Base-by-base conservation (phyloP, 148 eudicot genomes). In the Rhododendron henanense region DNA sequence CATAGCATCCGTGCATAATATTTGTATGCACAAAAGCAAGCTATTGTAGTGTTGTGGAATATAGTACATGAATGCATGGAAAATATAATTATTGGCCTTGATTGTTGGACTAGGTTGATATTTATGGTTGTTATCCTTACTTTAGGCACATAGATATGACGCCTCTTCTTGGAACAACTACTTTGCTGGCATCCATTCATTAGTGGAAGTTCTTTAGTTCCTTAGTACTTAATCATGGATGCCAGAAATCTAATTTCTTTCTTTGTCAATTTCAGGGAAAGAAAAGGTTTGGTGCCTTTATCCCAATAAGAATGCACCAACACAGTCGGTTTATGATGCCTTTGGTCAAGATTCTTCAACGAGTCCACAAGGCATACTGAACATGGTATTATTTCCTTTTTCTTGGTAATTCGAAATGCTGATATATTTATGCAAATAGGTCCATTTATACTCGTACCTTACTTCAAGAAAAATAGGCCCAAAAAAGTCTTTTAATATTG, bases 281-380 rank as follows among this genome's bases (percentile, higher is more conserved):
- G 85, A 84, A 87, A 96, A 91, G 47, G 96, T 41, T 71, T 95
- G 93, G 94, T 96, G 96, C 87, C 93, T 96, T 82, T 96, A 96
- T 88, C 99, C 99, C 55, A 96, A 82, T 86, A 96, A 95, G 92
- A 84, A 90, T 87, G 94, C 94, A 87, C 90, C 82, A 65, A 91
- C 92, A 78, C 90, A 93, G 88, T 93, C 97, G 21, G 92, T 95
- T 85, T 87, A 88, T 73, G 96, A 95, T 85, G 91, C 87, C 84
- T 91, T 94, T 55, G 63, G 79, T 55, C 81, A 63, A 87, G 89
- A 84, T 85, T 19, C 85, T 81, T 78, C 84, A 25, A 83, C 86
- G 53, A 79, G 16, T 87, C 79, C 23, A 87, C 92, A 88, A 61
- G 65, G 28, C 81, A 48, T 53, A 19, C 51, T 23, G 23, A 28